Base-by-base conservation (phyloP, 129 eudicot species). In the Helianthus annuus region DNA sequence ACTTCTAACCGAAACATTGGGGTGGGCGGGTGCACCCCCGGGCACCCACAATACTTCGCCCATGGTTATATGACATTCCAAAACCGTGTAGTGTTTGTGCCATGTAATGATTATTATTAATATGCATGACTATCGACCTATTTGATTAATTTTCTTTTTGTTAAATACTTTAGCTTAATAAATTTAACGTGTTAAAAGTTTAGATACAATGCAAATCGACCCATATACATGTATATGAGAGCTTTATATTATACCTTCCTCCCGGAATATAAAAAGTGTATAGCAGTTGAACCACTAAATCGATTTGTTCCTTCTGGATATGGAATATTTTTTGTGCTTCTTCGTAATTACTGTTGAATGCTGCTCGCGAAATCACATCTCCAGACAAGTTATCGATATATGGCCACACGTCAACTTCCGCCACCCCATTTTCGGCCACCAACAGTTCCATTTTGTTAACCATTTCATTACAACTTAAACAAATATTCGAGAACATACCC, bases 401-500 rank as follows among this genome's bases (percentile, higher is more conserved):
- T 0, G 85, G 85, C 81, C 83, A 81, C 38, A 84, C 83, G 44
- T 84, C 89, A 10, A 84, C 60, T 15, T 74, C 85, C 7, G n/a
- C n/a, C 27, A 66, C 22, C 45, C 66, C 82, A 64, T 29, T 74
- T 57, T 4, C 32, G 1, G 16, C 27, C 2, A 45, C 70, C 67
- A 72, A 19, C 3, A 48, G 61, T n/a, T 84, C 82, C 87, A 76
- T 68, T 61, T 76, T 71, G n/a, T 64, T 63, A 51, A 76, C 48
- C 85, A 84, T 80, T 44, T 84, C 77, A 13, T 13, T 15, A 68
- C 80, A 77, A 29, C 87, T 66, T 14, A 16, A 52, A 29, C 69
- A 68, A 27, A 83, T 79, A 16, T 72, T 76, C 1, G 87, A 74
- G 11, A 76, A 57, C 87, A 83, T 79, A 51, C 58, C 53, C 81